These are phyloP conservation scores for Petunia secreta DNA, from an alignment of 257 asterid species.

Conservation along the genomic window DNA sequence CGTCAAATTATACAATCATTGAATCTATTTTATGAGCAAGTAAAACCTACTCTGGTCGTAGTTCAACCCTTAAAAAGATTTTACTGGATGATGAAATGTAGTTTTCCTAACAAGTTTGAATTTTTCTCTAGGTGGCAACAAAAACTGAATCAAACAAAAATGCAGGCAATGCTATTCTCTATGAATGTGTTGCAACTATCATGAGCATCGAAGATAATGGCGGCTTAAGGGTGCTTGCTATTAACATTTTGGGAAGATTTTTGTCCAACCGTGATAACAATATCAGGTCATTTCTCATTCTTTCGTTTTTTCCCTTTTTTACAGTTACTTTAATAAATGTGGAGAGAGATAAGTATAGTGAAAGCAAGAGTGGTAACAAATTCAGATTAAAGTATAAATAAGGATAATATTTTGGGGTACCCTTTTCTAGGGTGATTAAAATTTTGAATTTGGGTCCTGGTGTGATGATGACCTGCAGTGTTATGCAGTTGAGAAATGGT, in stretches of 20 bases:
- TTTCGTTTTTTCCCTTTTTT: slow-evolving; percentile 29
- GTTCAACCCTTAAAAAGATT: not conserved
- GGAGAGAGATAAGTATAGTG: too few species aligned
- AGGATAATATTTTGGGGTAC: not conserved
- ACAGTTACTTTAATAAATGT: too few species aligned
- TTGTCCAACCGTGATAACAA: slow-evolving; percentile 98
- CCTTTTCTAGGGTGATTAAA: not conserved
- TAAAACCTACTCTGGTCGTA: not conserved
- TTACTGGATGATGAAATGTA: not conserved
- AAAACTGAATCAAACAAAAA: slow-evolving; percentile 95
- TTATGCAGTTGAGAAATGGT: not conserved
- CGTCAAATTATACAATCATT: not conserved
- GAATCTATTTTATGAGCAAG: not conserved
- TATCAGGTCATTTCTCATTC: slow-evolving; percentile 59
- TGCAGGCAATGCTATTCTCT: slow-evolving; percentile 95
- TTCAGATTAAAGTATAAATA: too few species aligned
- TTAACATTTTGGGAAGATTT: slow-evolving; percentile 96
- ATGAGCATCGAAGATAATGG: slow-evolving; percentile 94
- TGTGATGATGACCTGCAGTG: slow-evolving; percentile 1
- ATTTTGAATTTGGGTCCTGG: slow-evolving; percentile 6
- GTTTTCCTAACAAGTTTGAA: slow-evolving; percentile 30
- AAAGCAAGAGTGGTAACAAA: too few species aligned
- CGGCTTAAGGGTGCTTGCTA: slow-evolving; percentile 93
- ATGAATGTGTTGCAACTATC: slow-evolving; percentile 94
- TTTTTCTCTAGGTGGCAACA: slow-evolving; percentile 82